Percentiles rank a stretch among this genome's conserved stretches.
These are phyloP conservation scores for Chalaropsis ovoidea DNA, from an alignment of 2,329 filamentous ascomycete species.

Conservation along the genomic window DNA sequence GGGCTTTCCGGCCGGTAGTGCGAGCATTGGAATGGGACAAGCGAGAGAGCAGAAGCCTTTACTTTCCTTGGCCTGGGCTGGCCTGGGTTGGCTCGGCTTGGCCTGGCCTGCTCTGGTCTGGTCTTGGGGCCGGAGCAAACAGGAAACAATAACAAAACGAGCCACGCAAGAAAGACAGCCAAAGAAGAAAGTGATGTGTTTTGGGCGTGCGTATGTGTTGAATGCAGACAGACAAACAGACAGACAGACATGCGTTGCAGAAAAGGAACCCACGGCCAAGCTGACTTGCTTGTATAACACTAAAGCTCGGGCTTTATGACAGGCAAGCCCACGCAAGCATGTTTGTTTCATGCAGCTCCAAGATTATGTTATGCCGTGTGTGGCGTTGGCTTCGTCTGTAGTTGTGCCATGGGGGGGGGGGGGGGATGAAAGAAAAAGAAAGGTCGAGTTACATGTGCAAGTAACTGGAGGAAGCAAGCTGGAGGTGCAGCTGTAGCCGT, in stretches of 20 bases:
- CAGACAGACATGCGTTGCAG: background rate
- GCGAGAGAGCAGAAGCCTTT: background rate
- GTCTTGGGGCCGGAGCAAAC: background rate
- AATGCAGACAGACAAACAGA: background rate
- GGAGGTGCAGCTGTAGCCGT: background rate
- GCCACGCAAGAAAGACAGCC: background rate
- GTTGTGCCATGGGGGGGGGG: background rate
- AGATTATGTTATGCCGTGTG: conserved; percentile 14
- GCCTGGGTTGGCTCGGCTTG: no score
- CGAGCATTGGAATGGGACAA: conserved; percentile 5
- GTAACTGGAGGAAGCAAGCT: background rate
- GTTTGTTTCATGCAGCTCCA: conserved; percentile 14
- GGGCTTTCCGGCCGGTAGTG: conserved; percentile 9
- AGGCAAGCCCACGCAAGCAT: background rate
- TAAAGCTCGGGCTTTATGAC: conserved; percentile 10
- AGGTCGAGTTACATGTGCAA: background rate
- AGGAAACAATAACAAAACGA: background rate
- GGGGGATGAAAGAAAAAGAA: background rate
- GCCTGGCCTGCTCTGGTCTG: no score
- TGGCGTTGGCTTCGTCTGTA: conserved; percentile 6
- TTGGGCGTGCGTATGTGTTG: no score
- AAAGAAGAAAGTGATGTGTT: background rate
- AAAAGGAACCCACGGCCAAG: background rate
- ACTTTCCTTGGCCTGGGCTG: no score
- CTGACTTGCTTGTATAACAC: background rate